Evolutionary conservation across 1,139 yeast genomes (phyloP).

Genomic region (Torulaspora globosa): DNA sequence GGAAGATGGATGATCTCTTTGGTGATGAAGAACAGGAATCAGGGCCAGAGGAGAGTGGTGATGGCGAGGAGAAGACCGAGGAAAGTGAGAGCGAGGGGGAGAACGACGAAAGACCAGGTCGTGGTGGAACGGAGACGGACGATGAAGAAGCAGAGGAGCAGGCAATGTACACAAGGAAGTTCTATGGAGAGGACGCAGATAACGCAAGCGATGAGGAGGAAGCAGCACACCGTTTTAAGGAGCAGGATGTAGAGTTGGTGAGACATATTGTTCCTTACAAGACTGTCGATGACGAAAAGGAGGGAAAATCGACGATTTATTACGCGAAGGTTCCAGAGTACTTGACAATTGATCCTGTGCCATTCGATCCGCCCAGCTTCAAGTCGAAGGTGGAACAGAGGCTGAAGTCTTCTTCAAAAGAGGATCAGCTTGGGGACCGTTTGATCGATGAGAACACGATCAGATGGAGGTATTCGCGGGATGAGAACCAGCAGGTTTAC

Average conservation of each 20-base stretch:
- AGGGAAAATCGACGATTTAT: constrained; percentile 43
- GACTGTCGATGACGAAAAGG: constrained; percentile 40
- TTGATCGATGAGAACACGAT: constrained; percentile 75
- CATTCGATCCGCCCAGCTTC: constrained; percentile 76
- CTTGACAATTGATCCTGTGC: constrained; percentile 74
- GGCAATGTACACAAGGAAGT: constrained; percentile 36
- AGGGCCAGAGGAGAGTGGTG: constrained; percentile 20
- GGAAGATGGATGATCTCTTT: constrained; percentile 41
- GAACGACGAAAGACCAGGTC: constrained; percentile 17
- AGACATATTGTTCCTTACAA: constrained; percentile 55
- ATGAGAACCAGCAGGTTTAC: constrained; percentile 56
- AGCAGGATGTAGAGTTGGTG: constrained; percentile 61
- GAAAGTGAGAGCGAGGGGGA: constrained; percentile 25
- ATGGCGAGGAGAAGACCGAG: constrained; percentile 24
- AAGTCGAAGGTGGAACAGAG: constrained; percentile 41
- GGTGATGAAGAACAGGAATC: constrained; percentile 45
- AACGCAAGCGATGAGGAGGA: constrained; percentile 41
- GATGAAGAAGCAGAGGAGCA: constrained; percentile 37
- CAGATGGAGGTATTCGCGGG: constrained; percentile 84
- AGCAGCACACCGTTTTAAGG: constrained; percentile 43
- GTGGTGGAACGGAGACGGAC: constrained; percentile 19
- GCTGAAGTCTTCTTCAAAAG: constrained; percentile 37
- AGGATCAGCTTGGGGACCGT: constrained; percentile 49
- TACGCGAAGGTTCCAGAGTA: constrained; percentile 77
- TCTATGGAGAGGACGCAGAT: constrained; percentile 36